Base-by-base conservation (phyloP, 805 yeast genomes). In the Kregervanrija pseudodelftensis region DNA sequence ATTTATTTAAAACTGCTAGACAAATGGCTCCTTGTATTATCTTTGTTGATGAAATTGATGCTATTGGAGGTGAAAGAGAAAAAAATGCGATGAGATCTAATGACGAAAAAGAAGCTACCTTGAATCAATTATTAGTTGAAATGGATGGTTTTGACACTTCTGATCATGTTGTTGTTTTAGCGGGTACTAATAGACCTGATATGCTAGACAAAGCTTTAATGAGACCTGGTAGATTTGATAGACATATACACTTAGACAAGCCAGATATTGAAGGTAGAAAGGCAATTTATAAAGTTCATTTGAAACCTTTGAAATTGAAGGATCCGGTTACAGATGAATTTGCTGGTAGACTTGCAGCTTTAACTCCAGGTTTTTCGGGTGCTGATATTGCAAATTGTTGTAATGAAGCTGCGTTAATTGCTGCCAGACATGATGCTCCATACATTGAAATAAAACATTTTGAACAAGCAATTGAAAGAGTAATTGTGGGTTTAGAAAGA, bases 31-130 rank as follows among this genome's bases (percentile, higher is more conserved):
- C 99, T 12, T 75, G 95, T 33, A 93, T 93, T 58, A 80, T 93
- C n/a, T 95, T 93, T 56, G 90, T 93, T 41, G 99, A 93, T 71
- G 99, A 93, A 68, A 93, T 93, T 51, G 99, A 93, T 72, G 99
- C 99, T n/a, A 95, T 93, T 59, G 99, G 99, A 57, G 88, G 89
- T 58, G 88, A 89, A 38, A 68, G 82, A 60, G 77, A 90, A 55
- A 55, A 49, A 42, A 54, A 58, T 34, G 77, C 82, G n/a, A 80
- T 81, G 64, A 89, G 96, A 44, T 87, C 95, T 22, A 88, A 91
- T 59, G 99, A 93, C 64, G 99, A 93, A 67, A 83, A 96, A 61
- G 99, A 93, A 65, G 85, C 95, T 16, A 93, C 99, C 0, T 74
- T 93, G 57, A 93, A 93, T 65, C 99, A 93, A 70, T 74, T 93